Evolutionary conservation across 331 rosid species (phyloP).

Genomic region (Phaseolus coccineus): DNA sequence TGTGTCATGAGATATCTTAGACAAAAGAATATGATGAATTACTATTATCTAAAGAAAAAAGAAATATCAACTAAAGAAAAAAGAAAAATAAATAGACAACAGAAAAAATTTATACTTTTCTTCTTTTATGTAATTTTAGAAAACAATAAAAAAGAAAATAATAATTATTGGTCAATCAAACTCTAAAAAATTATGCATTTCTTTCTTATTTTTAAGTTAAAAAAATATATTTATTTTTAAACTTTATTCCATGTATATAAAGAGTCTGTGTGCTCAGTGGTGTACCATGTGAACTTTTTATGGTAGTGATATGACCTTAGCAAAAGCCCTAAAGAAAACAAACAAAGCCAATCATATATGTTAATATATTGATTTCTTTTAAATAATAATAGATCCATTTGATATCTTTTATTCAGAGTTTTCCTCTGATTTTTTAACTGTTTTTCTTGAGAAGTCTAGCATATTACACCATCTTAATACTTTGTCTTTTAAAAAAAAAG

Average conservation of each 20-base stretch:
- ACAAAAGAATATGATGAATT: background rate
- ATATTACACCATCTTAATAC: background rate
- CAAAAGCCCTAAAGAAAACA: conserved; percentile 5
- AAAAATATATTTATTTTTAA: background rate
- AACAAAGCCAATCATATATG: background rate
- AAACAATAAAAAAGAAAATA: background rate
- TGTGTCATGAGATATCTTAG: background rate
- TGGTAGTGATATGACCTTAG: background rate
- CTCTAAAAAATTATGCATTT: background rate
- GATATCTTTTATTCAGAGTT: background rate
- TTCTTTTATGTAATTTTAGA: background rate
- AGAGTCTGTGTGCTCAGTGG: background rate
- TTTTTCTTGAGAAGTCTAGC: background rate
- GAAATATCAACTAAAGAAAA: no score
- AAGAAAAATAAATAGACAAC: background rate
- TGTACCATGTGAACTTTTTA: conserved; percentile 23
- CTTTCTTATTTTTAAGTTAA: background rate
- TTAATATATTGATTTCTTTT: no score
- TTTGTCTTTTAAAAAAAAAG: background rate
- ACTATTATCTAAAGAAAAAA: background rate
- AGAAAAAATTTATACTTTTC: conserved; percentile 9
- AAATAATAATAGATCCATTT: background rate
- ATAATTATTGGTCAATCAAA: background rate
- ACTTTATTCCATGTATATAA: conserved; percentile 27
- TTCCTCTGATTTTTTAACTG: background rate